Evolutionary conservation across 805 yeast genomes (phyloP).

Genomic region (Saccharomyces mikatae): DNA sequence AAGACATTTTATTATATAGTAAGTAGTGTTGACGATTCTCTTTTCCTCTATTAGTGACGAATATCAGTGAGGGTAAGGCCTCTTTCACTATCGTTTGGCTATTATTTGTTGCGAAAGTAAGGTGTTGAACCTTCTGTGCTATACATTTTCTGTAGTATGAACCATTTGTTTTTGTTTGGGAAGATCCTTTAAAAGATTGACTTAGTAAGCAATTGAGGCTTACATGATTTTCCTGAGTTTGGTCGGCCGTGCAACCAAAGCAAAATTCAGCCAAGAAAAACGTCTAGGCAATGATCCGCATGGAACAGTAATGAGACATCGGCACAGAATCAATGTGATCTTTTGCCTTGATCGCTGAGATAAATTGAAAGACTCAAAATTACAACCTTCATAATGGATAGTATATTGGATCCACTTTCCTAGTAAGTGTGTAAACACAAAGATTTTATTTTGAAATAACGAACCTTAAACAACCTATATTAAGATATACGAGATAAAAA

Average conservation of each 20-base stretch:
- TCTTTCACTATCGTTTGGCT: background rate
- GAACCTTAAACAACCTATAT: background rate
- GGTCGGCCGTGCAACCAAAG: background rate
- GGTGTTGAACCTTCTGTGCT: background rate
- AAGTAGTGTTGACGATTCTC: too few species aligned
- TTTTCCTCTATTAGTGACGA: background rate
- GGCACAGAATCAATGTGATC: background rate
- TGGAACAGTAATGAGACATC: background rate
- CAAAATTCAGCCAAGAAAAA: background rate
- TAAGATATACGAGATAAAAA: background rate
- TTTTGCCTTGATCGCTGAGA: background rate
- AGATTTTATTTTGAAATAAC: background rate
- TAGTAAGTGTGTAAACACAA: background rate
- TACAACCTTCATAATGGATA: too few species aligned
- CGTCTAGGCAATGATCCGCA: background rate
- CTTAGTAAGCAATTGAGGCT: background rate
- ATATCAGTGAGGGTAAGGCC: background rate
- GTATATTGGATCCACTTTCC: too few species aligned
- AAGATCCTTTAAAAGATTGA: background rate
- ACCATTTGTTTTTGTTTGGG: background rate
- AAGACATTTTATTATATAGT: slow-evolving; percentile 1
- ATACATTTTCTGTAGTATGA: background rate
- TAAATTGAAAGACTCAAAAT: too few species aligned
- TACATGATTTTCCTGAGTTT: background rate
- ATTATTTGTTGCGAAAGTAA: background rate